Base-by-base conservation (phyloP, 176 grass and related monocot species). In the Phoenix dactylifera region DNA sequence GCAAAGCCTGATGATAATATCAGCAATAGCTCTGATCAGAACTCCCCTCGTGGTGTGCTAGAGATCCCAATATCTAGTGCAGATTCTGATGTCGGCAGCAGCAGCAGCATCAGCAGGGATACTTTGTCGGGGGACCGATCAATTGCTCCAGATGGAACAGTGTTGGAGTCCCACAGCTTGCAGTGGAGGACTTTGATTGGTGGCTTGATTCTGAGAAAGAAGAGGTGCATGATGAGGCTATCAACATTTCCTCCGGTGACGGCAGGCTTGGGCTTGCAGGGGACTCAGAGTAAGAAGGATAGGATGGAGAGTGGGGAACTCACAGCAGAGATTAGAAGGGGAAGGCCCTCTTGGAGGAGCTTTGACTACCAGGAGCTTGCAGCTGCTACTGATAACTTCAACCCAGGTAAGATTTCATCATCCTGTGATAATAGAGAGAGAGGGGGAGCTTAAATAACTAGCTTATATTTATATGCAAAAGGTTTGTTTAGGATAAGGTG, bases 341-440 rank as follows among this genome's bases (percentile, higher is more conserved):
- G 76, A 66, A 93, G 72, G 51, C 94, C 88, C 39, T 93, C 88
- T 67, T 98, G 94, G 94, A 82, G 94, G 76, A 98, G 79, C 60
- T 98, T 98, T 35, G 88, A 88, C 44, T 86, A 93, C 16, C 23
- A 74, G 20, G 94, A 98, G 67, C 88, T 98, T 51, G 77, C 80
- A 24, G 67, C 74, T 49, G 94, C 88, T 15, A 98, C 94, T 54
- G 68, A 86, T 67, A 80, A 74, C 54, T 98, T 98, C 62, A 89
- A 74, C 69, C 63, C 85, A 98, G 94, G 94, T 92, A 77, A 68
- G 49, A 70, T 74, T 16, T 22, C 10, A 44, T 44, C 35, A 44
- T 44, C 35, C 35, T 44, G 35, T 12, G 9, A 3, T 14, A 44
- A 44, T 7, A 7, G 32, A 35, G 32, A 35, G 6, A 44, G 35